phyloP scores from a whole-genome alignment of 805 yeast species.

The Torulaspora maleeae region DNA sequence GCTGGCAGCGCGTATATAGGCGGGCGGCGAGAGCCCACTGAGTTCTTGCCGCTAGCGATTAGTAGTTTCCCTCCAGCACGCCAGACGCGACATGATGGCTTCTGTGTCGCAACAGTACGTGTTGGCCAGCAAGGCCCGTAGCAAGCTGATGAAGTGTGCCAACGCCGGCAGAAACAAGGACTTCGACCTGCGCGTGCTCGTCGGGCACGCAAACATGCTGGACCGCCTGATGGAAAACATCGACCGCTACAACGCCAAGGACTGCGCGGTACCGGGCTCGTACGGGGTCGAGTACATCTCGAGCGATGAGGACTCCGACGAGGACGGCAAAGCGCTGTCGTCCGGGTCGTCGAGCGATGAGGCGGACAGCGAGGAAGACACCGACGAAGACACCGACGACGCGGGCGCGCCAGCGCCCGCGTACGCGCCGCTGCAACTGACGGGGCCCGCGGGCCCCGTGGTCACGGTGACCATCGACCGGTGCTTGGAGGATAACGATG shows the following conservation, averaged over 20 bases:
- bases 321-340: constrained; percentile 6
- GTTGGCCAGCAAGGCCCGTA: constrained; percentile 23
- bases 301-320: constrained; percentile 17
- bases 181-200: constrained; percentile 27
- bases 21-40: too few relatives aligned
- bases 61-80: neutral
- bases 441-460: neutral
- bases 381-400: constrained; percentile 11
- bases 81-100: constrained; percentile 6
- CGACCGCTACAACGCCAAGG: constrained; percentile 10
- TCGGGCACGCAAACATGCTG: constrained; percentile 35
- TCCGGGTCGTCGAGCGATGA: constrained; percentile 11
- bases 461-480: constrained; percentile 7
- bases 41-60: too few relatives aligned
- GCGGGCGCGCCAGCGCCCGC: neutral
- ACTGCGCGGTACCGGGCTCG: neutral
- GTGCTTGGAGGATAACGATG: constrained; percentile 9
- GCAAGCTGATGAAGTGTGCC: constrained; percentile 23
- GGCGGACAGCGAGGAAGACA: constrained; percentile 11
- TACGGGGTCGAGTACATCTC: constrained; percentile 7
- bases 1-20: too few relatives aligned
- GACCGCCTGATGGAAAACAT: constrained; percentile 28
- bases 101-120: constrained; percentile 14
- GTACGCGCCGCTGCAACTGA: constrained; percentile 8
- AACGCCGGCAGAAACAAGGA: constrained; percentile 18